Evolutionary conservation across 345 rosid species (phyloP).

Genomic region (Melaleuca alternifolia): DNA sequence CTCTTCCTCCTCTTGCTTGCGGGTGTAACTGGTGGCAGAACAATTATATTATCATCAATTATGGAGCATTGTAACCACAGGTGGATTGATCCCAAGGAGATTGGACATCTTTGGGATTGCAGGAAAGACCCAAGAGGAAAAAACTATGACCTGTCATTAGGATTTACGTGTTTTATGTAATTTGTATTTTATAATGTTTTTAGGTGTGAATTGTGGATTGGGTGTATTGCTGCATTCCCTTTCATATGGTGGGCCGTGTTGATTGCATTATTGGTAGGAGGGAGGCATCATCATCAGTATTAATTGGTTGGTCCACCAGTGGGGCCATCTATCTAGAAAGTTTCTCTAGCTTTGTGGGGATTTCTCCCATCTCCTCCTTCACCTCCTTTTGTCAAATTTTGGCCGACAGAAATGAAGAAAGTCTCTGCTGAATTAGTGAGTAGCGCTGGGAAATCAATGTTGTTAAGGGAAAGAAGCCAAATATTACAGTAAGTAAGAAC

Average conservation of each 20-base stretch:
- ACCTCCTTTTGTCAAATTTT: background rate
- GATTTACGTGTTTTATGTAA: background rate
- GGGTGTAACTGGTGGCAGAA: background rate
- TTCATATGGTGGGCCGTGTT: background rate
- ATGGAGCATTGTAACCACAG: background rate
- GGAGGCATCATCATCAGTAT: background rate
- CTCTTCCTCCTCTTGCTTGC: background rate
- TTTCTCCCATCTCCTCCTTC: background rate
- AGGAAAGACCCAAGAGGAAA: background rate
- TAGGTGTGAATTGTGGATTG: background rate
- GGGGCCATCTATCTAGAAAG: background rate
- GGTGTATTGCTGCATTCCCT: background rate
- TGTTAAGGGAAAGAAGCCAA: background rate
- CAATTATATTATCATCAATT: background rate
- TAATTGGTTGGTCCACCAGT: conserved; percentile 15
- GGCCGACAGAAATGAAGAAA: background rate
- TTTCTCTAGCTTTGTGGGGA: background rate
- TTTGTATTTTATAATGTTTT: background rate
- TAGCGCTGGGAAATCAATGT: background rate
- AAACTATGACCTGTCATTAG: background rate
- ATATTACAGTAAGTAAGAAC: background rate
- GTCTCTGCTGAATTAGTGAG: background rate
- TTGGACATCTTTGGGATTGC: background rate
- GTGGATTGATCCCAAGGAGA: background rate
- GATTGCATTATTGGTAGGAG: conserved; percentile 16